Percentiles rank a stretch among this genome's conserved stretches.
Evolutionary conservation across 2,329 filamentous ascomycete genomes (phyloP).

Genomic region (Aspergillus sp.): DNA sequence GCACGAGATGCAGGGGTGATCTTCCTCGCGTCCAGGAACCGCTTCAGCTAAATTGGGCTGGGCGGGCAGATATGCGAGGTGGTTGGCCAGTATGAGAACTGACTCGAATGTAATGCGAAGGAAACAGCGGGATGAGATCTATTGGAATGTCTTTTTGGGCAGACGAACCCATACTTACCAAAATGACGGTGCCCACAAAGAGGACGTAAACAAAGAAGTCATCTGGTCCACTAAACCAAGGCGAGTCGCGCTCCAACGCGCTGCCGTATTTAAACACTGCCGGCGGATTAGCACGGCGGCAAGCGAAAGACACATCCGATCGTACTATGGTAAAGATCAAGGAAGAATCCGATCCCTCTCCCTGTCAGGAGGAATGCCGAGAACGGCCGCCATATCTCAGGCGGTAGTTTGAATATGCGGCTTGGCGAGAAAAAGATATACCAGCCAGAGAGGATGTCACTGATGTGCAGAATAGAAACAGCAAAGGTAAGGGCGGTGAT

Average conservation of each 20-base stretch:
- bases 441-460: constrained; percentile 43
- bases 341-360: constrained; percentile 49
- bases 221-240: constrained; percentile 64
- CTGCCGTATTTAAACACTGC: constrained; percentile 67
- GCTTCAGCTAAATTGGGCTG: constrained; percentile 62
- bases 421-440: constrained; percentile 46
- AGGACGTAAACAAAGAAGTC: constrained; percentile 72
- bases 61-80: constrained; percentile 71
- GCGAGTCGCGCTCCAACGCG: constrained; percentile 60
- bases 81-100: constrained; percentile 7
- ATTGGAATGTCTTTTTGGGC: constrained; percentile 10
- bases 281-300: constrained; percentile 21
- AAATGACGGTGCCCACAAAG: constrained; percentile 61
- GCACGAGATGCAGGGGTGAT: constrained; percentile 58
- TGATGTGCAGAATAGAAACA: constrained; percentile 53
- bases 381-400: constrained; percentile 51
- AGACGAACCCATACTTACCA: constrained; percentile 56
- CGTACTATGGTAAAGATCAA: constrained; percentile 66
- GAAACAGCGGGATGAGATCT: constrained; percentile 9
- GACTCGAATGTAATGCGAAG: constrained; percentile 12
- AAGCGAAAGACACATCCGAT: constrained; percentile 10
- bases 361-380: constrained; percentile 53
- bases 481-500: constrained; percentile 55
- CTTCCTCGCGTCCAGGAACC: constrained; percentile 80
- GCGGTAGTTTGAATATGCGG: constrained; percentile 48